Evolutionary conservation across 768 basidiomycete genomes (phyloP).

Genomic region (Lactarius sp.): DNA sequence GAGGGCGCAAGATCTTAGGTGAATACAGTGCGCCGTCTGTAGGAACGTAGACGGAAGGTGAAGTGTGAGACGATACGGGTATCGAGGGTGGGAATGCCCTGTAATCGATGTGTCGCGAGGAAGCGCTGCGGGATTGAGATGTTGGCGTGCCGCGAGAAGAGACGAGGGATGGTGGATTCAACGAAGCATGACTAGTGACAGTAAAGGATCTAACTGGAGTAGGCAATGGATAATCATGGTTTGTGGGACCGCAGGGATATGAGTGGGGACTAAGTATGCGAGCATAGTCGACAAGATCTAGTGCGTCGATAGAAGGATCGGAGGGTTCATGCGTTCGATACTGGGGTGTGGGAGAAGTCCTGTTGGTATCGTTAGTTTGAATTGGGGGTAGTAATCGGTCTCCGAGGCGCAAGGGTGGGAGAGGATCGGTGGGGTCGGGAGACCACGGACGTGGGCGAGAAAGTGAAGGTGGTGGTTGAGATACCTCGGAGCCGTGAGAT

Average conservation of each 20-base stretch:
- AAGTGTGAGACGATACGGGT: conserved; percentile 23
- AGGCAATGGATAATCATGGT: conserved; percentile 33
- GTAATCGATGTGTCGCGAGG: conserved; percentile 26
- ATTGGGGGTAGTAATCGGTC: conserved; percentile 24
- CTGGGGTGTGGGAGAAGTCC: conserved; percentile 22
- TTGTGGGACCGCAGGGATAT: conserved; percentile 25
- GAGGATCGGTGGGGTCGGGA: conserved; percentile 49
- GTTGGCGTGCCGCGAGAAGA: conserved; percentile 28
- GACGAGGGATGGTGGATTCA: conserved; percentile 35
- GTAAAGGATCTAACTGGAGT: conserved; percentile 19
- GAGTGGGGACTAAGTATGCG: conserved; percentile 29
- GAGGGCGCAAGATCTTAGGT: background rate
- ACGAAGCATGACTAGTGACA: conserved; percentile 25
- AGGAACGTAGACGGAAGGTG: conserved; percentile 1
- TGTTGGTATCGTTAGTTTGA: conserved; percentile 24
- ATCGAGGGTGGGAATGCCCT: conserved; percentile 50
- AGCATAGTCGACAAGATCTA: conserved; percentile 71
- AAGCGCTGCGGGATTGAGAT: conserved; percentile 31
- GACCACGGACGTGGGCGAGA: conserved; percentile 60
- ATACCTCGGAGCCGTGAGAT: conserved; percentile 42
- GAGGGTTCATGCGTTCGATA: conserved; percentile 42
- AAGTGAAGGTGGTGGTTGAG: conserved; percentile 43
- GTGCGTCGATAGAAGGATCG: conserved; percentile 62
- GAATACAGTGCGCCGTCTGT: background rate
- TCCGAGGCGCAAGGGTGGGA: conserved; percentile 32